Evolutionary conservation across 225 moss, liverwort and hornwort genomes (phyloP).

Genomic region (Polytrichum formosum): DNA sequence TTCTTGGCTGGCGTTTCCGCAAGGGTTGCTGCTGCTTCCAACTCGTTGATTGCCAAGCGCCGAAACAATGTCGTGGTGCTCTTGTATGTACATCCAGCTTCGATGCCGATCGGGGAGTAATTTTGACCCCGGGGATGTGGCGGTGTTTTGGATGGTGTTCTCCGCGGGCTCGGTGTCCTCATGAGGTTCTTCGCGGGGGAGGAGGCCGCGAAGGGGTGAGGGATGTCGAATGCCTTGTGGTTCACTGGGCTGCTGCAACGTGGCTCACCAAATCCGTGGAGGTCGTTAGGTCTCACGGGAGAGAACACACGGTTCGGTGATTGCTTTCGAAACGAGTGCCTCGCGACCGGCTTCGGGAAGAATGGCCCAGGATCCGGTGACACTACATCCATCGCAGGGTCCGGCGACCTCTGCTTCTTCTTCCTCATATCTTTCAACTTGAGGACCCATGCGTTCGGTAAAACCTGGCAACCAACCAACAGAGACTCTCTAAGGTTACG

Average conservation of each 20-base stretch:
- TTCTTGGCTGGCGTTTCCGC: background rate
- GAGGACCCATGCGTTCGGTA: slow-evolving; percentile 7
- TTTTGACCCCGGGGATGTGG: background rate
- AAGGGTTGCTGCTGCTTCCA: background rate
- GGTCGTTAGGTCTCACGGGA: slow-evolving; percentile 1
- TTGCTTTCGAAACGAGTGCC: background rate
- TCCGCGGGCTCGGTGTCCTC: slow-evolving; percentile 12
- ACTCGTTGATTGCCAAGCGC: background rate
- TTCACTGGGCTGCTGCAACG: slow-evolving; percentile 13
- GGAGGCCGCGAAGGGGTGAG: slow-evolving; percentile 5
- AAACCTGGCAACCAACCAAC: slow-evolving; percentile 1
- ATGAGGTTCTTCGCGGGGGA: slow-evolving; percentile 6
- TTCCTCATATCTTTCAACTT: slow-evolving; percentile 11
- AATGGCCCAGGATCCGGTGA: background rate
- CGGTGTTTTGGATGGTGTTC: slow-evolving; percentile 6
- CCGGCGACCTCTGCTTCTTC: slow-evolving; percentile 1
- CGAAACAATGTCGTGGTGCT: background rate
- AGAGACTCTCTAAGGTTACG: background rate
- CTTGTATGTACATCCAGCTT: background rate
- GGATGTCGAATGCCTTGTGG: slow-evolving; percentile 10
- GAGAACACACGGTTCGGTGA: slow-evolving; percentile 15
- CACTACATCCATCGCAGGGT: background rate
- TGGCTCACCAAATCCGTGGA: background rate
- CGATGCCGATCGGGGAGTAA: background rate
- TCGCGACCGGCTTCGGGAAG: background rate